These are phyloP conservation scores for Anaeromyces robustus DNA, from an alignment of 192 early-diverging fungal genomes.

Conservation along the genomic window DNA sequence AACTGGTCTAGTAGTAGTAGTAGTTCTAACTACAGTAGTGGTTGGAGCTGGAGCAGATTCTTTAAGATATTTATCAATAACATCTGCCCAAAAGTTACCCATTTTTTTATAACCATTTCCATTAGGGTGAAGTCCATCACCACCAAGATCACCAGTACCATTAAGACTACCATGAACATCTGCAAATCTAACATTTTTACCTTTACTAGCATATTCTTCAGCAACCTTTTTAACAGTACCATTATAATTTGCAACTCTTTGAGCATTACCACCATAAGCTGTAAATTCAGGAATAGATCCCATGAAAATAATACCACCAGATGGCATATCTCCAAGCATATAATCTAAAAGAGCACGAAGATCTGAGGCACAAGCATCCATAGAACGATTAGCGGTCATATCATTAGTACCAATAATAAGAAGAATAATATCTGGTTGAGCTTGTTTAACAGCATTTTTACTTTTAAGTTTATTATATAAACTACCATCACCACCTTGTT, in stretches of 20 bases:
- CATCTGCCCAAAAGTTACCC: not conserved
- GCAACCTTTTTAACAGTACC: not conserved
- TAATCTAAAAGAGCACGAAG: not conserved
- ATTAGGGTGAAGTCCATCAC: not conserved
- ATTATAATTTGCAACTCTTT: not conserved
- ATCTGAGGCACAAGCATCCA: not conserved
- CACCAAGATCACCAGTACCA: not conserved
- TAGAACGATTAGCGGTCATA: not conserved
- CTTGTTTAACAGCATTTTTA: not conserved
- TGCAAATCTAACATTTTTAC: not conserved
- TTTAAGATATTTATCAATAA: not conserved
- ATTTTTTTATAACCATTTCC: not conserved
- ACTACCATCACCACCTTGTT: not conserved
- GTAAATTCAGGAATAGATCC: not conserved
- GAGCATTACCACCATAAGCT: not conserved
- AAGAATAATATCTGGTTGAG: not conserved
- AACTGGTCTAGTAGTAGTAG: too few species aligned
- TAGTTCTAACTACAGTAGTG: too few species aligned
- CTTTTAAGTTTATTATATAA: not conserved
- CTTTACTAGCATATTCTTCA: not conserved
- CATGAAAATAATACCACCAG: not conserved
- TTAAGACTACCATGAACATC: not conserved
- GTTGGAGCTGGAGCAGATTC: too few species aligned
- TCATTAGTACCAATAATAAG: not conserved
- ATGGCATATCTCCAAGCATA: not conserved